phyloP scores from a whole-genome alignment of 345 rosid species.

The Mangifera indica region DNA sequence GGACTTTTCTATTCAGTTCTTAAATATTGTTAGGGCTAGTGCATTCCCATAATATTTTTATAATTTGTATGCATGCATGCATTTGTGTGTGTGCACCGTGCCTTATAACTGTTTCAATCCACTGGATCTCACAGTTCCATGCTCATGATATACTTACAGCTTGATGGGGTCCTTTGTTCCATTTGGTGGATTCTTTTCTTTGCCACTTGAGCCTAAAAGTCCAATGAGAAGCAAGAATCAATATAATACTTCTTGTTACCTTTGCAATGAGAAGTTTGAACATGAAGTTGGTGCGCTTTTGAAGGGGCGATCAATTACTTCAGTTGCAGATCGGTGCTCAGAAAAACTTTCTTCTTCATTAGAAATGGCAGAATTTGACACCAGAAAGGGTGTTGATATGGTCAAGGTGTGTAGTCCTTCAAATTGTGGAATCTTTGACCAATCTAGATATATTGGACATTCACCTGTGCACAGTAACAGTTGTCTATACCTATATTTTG shows the following conservation, averaged over 20 bases:
- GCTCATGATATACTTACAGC: constrained; percentile 48
- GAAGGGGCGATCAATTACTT: constrained; percentile 36
- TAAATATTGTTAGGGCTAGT: background rate
- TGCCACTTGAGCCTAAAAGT: constrained; percentile 43
- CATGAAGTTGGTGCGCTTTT: constrained; percentile 47
- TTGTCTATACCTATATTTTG: background rate
- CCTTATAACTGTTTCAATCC: constrained; percentile 22
- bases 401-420: constrained; percentile 43
- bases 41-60: background rate
- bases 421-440: constrained; percentile 13
- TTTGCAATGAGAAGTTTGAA: constrained; percentile 59
- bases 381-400: constrained; percentile 30
- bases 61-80: background rate
- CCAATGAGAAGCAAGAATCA: constrained; percentile 37
- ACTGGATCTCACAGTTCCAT: constrained; percentile 41
- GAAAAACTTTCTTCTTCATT: constrained; percentile 53
- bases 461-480: background rate
- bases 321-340: constrained; percentile 42
- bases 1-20: background rate
- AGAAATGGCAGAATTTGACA: constrained; percentile 37
- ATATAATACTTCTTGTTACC: constrained; percentile 40
- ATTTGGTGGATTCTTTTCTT: constrained; percentile 70
- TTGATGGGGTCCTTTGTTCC: constrained; percentile 79
- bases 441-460: background rate
- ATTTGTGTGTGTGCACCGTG: constrained; percentile 11